These are phyloP conservation scores for Ceriops zippeliana DNA, from an alignment of 345 rosid genomes.

Conservation along the genomic window DNA sequence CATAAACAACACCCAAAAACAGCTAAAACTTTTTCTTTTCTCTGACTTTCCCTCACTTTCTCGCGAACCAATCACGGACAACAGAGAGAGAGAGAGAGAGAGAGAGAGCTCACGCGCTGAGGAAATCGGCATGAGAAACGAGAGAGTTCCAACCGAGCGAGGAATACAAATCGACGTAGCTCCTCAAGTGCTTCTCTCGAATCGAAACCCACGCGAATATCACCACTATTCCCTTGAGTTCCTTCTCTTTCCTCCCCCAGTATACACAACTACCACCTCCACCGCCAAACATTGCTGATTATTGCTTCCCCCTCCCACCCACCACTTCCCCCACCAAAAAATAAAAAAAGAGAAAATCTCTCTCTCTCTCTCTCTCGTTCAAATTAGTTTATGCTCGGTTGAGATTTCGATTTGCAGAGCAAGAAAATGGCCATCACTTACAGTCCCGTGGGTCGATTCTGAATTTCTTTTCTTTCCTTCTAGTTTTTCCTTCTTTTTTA, in stretches of 20 bases:
- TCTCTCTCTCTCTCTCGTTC: neutral
- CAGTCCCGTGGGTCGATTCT: neutral
- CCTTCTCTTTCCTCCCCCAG: slow-evolving; percentile 54
- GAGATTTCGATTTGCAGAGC: neutral
- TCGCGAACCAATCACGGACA: neutral
- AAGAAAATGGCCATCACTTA: neutral
- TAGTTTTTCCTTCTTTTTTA: too few species aligned
- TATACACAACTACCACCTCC: slow-evolving; percentile 38
- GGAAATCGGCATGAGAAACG: slow-evolving; percentile 67
- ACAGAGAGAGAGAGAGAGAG: neutral
- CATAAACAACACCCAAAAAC: neutral
- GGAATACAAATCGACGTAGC: slow-evolving; percentile 65
- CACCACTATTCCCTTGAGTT: slow-evolving; percentile 66
- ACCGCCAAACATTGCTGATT: slow-evolving; percentile 47
- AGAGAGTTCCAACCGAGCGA: slow-evolving; percentile 92
- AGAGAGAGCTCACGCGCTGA: slow-evolving; percentile 51
- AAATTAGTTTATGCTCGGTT: neutral
- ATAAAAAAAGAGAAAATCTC: neutral
- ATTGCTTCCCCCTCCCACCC: too few species aligned
- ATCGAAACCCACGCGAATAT: slow-evolving; percentile 72
- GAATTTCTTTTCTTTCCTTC: neutral
- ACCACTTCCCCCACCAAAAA: too few species aligned
- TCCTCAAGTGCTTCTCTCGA: slow-evolving; percentile 40
- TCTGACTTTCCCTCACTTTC: neutral
- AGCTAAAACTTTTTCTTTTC: neutral